Evolutionary conservation across 345 rosid genomes (phyloP).

Genomic region (Camelina neglecta): DNA sequence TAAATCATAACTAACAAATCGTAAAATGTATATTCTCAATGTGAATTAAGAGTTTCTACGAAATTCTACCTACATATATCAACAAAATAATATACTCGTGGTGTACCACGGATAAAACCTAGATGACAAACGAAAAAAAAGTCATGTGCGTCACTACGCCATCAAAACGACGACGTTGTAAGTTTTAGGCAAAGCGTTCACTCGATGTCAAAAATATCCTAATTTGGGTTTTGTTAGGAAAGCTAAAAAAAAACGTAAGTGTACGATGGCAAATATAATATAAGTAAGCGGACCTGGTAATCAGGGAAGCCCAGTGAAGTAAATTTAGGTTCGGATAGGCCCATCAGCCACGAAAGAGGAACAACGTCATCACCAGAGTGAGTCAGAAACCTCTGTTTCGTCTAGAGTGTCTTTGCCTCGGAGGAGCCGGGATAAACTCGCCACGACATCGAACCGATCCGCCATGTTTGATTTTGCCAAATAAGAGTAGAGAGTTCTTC

Average conservation of each 20-base stretch:
- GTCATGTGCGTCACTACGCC: not conserved
- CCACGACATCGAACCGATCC: not conserved
- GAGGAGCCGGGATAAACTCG: slow-evolving; percentile 33
- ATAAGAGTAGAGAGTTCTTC: slow-evolving; percentile 19
- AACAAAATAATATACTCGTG: too few relatives aligned
- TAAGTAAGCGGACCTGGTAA: not conserved
- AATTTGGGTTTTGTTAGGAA: not conserved
- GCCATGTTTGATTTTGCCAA: slow-evolving; percentile 27
- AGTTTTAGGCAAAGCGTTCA: not conserved
- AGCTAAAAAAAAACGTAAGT: not conserved
- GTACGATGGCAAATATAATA: not conserved
- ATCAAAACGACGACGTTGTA: not conserved
- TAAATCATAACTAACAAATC: too few relatives aligned
- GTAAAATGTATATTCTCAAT: too few relatives aligned
- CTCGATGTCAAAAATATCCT: not conserved
- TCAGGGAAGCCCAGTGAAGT: not conserved
- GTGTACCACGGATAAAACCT: too few relatives aligned
- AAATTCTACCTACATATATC: too few relatives aligned
- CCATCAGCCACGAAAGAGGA: slow-evolving; percentile 8
- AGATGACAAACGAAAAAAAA: too few relatives aligned
- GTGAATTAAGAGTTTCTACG: too few relatives aligned
- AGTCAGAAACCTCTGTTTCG: not conserved
- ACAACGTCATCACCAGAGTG: slow-evolving; percentile 29
- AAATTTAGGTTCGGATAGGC: not conserved
- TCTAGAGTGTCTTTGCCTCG: not conserved